Evolutionary conservation across 225 moss, liverwort and hornwort species (phyloP).

Genomic region (Straminergon stramineum): DNA sequence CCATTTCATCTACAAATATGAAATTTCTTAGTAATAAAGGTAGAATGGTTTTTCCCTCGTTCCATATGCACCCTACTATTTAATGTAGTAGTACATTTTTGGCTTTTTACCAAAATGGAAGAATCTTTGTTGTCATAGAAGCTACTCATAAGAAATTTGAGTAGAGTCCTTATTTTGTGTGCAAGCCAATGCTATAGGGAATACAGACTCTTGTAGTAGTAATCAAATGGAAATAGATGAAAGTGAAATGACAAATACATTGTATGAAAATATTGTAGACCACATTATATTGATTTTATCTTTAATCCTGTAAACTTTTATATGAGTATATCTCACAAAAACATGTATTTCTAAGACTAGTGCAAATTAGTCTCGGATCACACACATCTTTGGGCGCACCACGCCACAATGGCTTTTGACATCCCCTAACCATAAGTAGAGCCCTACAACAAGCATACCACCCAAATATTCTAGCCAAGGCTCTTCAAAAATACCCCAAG

Average conservation of each 20-base stretch:
- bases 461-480: background rate
- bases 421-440: accelerated
- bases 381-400: accelerated
- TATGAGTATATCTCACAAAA: background rate
- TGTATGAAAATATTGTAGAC: background rate
- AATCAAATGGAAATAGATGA: background rate
- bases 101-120: accelerated
- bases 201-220: background rate
- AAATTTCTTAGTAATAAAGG: background rate
- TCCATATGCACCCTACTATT: background rate
- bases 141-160: background rate
- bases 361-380: background rate
- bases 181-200: background rate
- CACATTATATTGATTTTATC: background rate
- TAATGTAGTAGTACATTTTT: background rate
- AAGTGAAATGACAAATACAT: background rate
- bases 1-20: background rate
- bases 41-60: background rate
- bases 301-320: accelerated
- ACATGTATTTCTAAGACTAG: accelerated
- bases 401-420: accelerated
- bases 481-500: background rate
- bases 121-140: background rate
- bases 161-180: background rate
- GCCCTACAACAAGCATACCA: accelerated